Conservation (phyloP, 768 basidiomycete species). For the Kwoniella europaea region DNA sequence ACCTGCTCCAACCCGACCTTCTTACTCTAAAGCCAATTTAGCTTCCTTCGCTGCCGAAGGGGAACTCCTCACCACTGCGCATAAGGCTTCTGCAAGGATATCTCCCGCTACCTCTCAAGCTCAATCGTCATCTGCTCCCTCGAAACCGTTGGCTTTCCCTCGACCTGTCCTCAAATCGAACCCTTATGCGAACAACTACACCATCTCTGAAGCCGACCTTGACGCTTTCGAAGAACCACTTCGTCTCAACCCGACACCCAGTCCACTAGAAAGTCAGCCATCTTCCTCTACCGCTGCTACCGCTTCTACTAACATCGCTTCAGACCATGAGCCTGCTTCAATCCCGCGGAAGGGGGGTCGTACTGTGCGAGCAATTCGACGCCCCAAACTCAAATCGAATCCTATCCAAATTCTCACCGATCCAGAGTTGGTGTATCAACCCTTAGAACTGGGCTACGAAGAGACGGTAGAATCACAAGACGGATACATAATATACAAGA, state of each 20-base stretch:
- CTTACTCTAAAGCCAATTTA: constrained; percentile 5
- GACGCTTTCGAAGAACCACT: neutral
- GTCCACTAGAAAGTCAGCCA: neutral
- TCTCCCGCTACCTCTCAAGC: neutral
- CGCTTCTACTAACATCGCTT: neutral
- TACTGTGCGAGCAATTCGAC: neutral
- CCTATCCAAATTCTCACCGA: neutral
- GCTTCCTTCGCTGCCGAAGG: constrained; percentile 22
- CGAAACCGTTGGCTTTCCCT: constrained; percentile 9
- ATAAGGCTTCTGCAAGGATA: neutral
- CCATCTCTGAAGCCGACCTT: constrained; percentile 19
- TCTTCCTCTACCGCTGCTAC: neutral
- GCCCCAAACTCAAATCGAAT: neutral
- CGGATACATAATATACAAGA: constrained; percentile 11
- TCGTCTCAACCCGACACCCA: neutral
- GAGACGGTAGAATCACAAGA: constrained; percentile 13
- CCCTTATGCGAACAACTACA: constrained; percentile 27
- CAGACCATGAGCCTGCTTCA: neutral
- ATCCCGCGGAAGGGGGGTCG: neutral
- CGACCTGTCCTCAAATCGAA: constrained; percentile 25
- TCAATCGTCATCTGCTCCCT: neutral
- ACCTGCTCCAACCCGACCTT: neutral
- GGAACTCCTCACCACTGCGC: constrained; percentile 15
- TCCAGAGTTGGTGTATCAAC: neutral
- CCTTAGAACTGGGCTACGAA: neutral